Base-by-base conservation (phyloP, 768 basidiomycete genomes). In the Leccinellum rugosiceps region DNA sequence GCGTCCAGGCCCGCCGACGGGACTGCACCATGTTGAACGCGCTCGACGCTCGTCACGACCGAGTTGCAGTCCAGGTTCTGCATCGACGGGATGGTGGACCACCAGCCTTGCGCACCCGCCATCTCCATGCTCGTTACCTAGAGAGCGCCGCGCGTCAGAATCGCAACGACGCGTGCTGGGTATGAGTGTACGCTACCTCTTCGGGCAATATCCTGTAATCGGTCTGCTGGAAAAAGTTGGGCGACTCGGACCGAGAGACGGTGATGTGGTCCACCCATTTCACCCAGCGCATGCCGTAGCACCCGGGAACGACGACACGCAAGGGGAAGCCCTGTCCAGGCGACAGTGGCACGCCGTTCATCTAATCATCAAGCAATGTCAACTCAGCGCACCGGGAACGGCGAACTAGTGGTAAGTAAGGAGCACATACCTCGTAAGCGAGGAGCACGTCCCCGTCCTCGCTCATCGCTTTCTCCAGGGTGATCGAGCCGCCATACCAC, bases 211-310 rank as follows among this genome's bases (percentile, higher is more conserved):
- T 71, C 60, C 83, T 88, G 71, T 89, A 90, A 67, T 89, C 88
- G 4, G 77, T 77, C 67, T 87, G 85, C 60, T 88, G 86, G 65
- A 87, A 89, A 68, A 83, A 87, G 65, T 85, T 87, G 30, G 80
- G 77, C 1, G 85, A 86, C 70, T 89, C 86, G 7, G 56, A 32
- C 3, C 53, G 61, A 5, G 84, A 80, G 56, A 88, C 64, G 26
- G 76, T 71, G 63, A 88, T 83, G 1, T 75, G 81, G 63, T 87
- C 84, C 0, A 87, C 74, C 87, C 88, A 90, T 75, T 90, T 88
- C 8, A 88, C 86, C 85, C 86, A 87, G 11, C 87, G 81, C 30
- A 85, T 87, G 6, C 87, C 87, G 15, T 82, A 75, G 62, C 78
- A 81, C 3, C 88, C 87, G 0, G 88, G 88, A 1, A 84, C 83